phyloP scores from a whole-genome alignment of 768 basidiomycete genomes.

The Phlebiopsis flavidoalba region DNA sequence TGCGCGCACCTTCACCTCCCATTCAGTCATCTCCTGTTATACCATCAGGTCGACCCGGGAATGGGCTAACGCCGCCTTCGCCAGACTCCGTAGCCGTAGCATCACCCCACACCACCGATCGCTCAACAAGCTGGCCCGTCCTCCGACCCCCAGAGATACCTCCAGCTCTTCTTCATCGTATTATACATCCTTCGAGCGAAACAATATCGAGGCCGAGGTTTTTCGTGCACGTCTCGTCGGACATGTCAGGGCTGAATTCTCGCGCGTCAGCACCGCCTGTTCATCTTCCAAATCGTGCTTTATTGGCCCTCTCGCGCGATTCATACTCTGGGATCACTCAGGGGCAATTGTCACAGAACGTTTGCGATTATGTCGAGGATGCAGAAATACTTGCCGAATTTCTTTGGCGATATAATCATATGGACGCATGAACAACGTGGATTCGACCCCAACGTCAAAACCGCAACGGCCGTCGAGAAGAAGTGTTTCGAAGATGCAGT shows the following conservation, averaged over 20 bases:
- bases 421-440: background rate
- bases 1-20: no score
- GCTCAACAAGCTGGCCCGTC: no score
- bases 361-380: constrained; percentile 5
- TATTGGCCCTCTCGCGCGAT: constrained; percentile 14
- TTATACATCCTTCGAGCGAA: no score
- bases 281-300: constrained; percentile 28
- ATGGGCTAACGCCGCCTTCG: no score
- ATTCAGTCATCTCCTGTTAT: no score
- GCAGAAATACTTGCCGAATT: background rate
- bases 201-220: background rate
- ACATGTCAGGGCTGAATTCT: background rate
- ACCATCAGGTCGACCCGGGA: no score
- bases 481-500: background rate
- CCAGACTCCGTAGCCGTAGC: no score
- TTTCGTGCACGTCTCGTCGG: background rate
- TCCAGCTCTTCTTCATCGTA: no score
- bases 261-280: constrained; percentile 17
- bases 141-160: no score
- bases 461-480: background rate
- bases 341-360: background rate
- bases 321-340: background rate
- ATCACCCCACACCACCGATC: no score
- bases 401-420: background rate
- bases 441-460: background rate